Conservation (phyloP, 495 filamentous ascomycete species). For the Aspergillus nidulans region DNA sequence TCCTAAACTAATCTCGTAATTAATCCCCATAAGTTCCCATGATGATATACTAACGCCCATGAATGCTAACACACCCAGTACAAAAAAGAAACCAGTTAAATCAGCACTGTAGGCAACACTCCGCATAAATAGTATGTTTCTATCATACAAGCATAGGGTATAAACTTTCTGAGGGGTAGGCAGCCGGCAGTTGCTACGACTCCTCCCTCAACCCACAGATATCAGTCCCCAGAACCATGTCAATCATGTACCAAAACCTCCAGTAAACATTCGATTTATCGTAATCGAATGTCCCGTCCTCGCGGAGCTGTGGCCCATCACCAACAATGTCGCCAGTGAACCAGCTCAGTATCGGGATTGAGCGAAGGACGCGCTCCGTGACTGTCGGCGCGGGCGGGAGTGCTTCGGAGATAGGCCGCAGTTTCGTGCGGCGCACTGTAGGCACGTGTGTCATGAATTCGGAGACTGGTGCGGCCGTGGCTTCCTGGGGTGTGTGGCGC, state of each 20-base stretch:
- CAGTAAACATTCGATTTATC: slow-evolving; percentile 73
- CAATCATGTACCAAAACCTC: slow-evolving; percentile 53
- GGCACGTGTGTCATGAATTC: slow-evolving; percentile 51
- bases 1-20: not conserved
- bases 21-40: not conserved
- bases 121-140: slow-evolving; percentile 2
- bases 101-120: not conserved
- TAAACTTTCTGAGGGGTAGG: not conserved
- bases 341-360: slow-evolving; percentile 62
- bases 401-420: slow-evolving; percentile 52
- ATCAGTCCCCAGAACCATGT: slow-evolving; percentile 42
- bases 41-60: slow-evolving; percentile 3
- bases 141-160: slow-evolving; percentile 13
- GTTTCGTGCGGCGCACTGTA: slow-evolving; percentile 48
- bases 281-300: slow-evolving; percentile 78
- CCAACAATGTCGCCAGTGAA: slow-evolving; percentile 79
- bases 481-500: slow-evolving; percentile 24
- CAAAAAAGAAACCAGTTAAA: not conserved
- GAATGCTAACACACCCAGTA: not conserved
- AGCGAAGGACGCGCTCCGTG: slow-evolving; percentile 54
- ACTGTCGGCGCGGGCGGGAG: slow-evolving; percentile 59
- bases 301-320: slow-evolving; percentile 66
- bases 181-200: slow-evolving; percentile 14
- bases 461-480: slow-evolving; percentile 28
- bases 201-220: slow-evolving; percentile 51